Evolutionary conservation across 1,139 yeast genomes (phyloP), one percentile per base, ranked within the genome.

Genomic region (Diutina siamensis): DNA sequence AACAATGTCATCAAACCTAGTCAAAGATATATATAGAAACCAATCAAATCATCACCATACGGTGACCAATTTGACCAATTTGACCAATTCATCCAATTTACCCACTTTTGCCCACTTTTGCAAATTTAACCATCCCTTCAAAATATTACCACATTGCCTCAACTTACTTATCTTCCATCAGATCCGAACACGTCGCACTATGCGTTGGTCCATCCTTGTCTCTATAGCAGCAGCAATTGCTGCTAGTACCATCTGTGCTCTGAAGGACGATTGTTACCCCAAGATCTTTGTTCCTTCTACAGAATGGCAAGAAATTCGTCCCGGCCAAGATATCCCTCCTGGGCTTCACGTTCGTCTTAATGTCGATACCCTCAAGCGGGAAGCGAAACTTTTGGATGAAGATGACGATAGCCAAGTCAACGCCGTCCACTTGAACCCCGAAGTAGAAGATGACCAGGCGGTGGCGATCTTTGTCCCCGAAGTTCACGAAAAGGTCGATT

Each of bases 311-410:
- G 57, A 57, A 1, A 74, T 88, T 8, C 72, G 66, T 57, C 79
- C 74, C 49, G 85, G 83, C 15, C 94, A 84, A 57, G 71, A 74
- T 15, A 71, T 86, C 7, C 95, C 95, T 1, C 74, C 74, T 17
- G 96, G 96, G 0, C 64, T 87, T 42, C 94, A 87, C 61, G 78
- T 83, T 42, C 67, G 86, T 55, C 57, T 83, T 55, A 75, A 86
- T 58, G 64, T 84, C 47, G 87, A 82, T 25, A 81, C 88, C 0
- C 78, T 82, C 25, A 60, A 64, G 36, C 76, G 71, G 56, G 85
- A 82, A 57, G 96, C 95, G 1, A 83, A 76, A 52, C 48, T 82
- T 9, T 57, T 69, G 56, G 73, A 68, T 12, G 54, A 54, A 9
- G 61, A 56, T 3, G 55, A 49, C n/a, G 53, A 47, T 13, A 52